Percentiles rank a stretch among this genome's conserved stretches.
phyloP scores from a whole-genome alignment of 768 basidiomycete species.

The Hygrophorus pudorinus region DNA sequence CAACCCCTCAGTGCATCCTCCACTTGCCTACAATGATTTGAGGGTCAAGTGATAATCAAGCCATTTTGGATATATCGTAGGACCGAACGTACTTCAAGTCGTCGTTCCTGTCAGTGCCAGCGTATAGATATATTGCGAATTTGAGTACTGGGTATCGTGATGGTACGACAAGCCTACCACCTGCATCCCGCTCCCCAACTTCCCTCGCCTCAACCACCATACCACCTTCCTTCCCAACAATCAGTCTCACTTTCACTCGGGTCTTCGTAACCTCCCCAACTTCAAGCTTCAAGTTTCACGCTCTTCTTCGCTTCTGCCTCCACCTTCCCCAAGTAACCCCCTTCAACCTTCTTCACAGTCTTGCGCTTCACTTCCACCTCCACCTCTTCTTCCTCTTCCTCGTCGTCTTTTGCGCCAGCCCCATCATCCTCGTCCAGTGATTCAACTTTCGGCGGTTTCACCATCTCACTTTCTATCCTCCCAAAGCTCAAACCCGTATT shows the following conservation, averaged over 20 bases:
- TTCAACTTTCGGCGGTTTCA: conserved; percentile 35
- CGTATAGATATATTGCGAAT: too few species aligned
- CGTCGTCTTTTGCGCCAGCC: conserved; percentile 38
- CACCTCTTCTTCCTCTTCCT: conserved; percentile 51
- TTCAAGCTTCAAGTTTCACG: too few species aligned
- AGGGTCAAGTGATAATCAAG: too few species aligned
- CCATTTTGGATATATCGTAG: too few species aligned
- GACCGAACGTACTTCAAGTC: too few species aligned
- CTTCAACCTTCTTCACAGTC: conserved; percentile 36
- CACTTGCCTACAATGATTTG: too few species aligned
- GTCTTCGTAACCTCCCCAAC: conserved; percentile 39
- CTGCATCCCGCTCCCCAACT: conserved; percentile 20
- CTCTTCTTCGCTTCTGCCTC: conserved; percentile 32
- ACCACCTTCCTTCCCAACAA: conserved; percentile 27
- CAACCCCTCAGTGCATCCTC: too few species aligned
- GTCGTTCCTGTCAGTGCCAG: too few species aligned
- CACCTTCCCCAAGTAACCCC: conserved; percentile 35
- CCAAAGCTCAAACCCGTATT: conserved; percentile 66
- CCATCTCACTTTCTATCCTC: conserved; percentile 58
- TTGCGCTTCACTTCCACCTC: conserved; percentile 56
- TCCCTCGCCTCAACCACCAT: conserved; percentile 30
- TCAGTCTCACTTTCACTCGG: conserved; percentile 35
- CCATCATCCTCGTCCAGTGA: conserved; percentile 37
- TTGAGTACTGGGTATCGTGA: not conserved
- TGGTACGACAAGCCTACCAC: conserved; percentile 3